These are phyloP conservation scores for Periconia digitata DNA, from an alignment of 2,329 filamentous ascomycete species.

Conservation along the genomic window DNA sequence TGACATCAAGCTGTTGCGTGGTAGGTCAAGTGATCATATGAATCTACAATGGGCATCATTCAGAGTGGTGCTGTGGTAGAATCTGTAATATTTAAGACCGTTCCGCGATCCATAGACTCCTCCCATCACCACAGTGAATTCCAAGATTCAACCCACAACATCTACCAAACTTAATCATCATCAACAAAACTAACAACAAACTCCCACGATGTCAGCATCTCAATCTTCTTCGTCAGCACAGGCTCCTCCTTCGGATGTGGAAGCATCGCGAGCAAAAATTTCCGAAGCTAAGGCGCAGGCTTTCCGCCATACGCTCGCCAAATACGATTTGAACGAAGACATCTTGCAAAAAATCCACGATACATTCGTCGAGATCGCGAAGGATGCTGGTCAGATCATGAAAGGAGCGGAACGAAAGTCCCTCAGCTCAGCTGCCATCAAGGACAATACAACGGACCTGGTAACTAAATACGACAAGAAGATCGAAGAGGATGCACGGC, in stretches of 20 bases:
- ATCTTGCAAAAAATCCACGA: conserved; percentile 19
- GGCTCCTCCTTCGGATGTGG: not conserved
- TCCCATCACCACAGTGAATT: too few species aligned
- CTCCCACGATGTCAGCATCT: too few species aligned
- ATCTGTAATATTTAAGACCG: too few species aligned
- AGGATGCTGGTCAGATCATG: conserved; percentile 36
- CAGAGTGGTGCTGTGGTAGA: too few species aligned
- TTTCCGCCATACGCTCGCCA: conserved; percentile 15
- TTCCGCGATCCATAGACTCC: too few species aligned
- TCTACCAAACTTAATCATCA: too few species aligned
- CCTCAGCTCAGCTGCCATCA: conserved; percentile 23
- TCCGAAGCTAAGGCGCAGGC: not conserved
- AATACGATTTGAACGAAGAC: conserved; percentile 16
- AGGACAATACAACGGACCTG: conserved; percentile 51
- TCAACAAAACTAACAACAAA: too few species aligned
- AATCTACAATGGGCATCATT: too few species aligned
- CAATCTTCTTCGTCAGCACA: too few species aligned
- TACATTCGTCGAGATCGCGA: conserved; percentile 27
- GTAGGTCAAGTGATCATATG: too few species aligned
- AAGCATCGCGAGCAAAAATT: not conserved
- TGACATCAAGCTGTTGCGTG: too few species aligned
- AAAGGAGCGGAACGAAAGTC: conserved; percentile 29
- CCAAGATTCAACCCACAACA: too few species aligned
- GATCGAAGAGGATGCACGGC: conserved; percentile 54
- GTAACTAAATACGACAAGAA: conserved; percentile 59